Percentiles rank a stretch among this genome's conserved stretches.
These are phyloP conservation scores for Clavispora phyllophila DNA, from an alignment of 805 yeast species.

Conservation along the genomic window DNA sequence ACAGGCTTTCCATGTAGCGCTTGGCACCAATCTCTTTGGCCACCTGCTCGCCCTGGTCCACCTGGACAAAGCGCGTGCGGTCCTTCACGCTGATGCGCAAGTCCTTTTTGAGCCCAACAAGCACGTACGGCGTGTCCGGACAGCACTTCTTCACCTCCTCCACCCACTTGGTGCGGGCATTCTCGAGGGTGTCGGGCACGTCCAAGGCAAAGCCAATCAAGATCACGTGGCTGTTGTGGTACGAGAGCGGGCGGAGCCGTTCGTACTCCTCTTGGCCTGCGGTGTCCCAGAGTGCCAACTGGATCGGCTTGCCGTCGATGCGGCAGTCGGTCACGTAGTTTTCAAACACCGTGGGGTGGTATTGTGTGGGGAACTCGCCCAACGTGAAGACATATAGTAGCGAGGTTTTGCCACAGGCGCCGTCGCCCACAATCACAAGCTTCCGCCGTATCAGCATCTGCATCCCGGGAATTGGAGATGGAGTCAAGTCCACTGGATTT, in stretches of 20 bases:
- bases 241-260: slow-evolving; percentile 80
- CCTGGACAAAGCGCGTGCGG: slow-evolving; percentile 45
- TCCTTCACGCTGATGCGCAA: slow-evolving; percentile 45
- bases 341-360: slow-evolving; percentile 92
- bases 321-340: slow-evolving; percentile 92
- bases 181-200: slow-evolving; percentile 76
- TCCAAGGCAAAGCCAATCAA: slow-evolving; percentile 83
- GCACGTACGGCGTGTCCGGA: slow-evolving; percentile 69
- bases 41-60: slow-evolving; percentile 58
- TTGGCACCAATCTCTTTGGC: slow-evolving; percentile 81
- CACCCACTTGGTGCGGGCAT: slow-evolving; percentile 84
- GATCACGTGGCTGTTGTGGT: slow-evolving; percentile 81
- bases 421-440: slow-evolving; percentile 89
- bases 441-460: slow-evolving; percentile 45
- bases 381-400: slow-evolving; percentile 84
- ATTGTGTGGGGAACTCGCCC: slow-evolving; percentile 89
- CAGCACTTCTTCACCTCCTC: slow-evolving; percentile 77
- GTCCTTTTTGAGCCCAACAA: slow-evolving; percentile 85
- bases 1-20: slow-evolving; percentile 80
- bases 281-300: slow-evolving; percentile 89
- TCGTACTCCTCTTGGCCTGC: slow-evolving; percentile 98
- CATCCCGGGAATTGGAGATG: slow-evolving; percentile 1
- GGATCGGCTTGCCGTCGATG: slow-evolving; percentile 89
- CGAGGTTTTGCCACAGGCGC: slow-evolving; percentile 93
- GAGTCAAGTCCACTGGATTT: neutral